Evolutionary conservation across 495 filamentous ascomycete species (phyloP).

Genomic region (Astrothelium macrocarpum): DNA sequence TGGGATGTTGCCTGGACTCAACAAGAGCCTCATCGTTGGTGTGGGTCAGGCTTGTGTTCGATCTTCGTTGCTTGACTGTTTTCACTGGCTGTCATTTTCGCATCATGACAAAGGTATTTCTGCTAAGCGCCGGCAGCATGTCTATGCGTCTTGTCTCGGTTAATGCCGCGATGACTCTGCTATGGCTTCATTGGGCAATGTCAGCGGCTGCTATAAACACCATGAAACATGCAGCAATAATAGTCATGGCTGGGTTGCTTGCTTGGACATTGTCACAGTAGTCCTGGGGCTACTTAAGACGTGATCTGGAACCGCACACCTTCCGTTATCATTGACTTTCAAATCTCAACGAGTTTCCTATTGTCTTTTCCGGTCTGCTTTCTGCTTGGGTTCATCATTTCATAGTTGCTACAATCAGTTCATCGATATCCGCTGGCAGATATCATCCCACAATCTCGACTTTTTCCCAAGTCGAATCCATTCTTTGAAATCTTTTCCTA

Average conservation of each 20-base stretch:
- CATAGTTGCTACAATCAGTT: slow-evolving; percentile 19
- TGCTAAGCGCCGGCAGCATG: background rate
- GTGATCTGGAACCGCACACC: slow-evolving; percentile 3
- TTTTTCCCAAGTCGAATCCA: slow-evolving; percentile 11
- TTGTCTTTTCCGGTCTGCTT: slow-evolving; percentile 16
- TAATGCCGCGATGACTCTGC: background rate
- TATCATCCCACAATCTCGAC: slow-evolving; percentile 20
- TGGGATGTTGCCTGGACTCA: too few species aligned
- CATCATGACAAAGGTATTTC: background rate
- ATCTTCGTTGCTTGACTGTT: background rate
- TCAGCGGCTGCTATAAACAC: slow-evolving; percentile 6
- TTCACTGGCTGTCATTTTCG: background rate
- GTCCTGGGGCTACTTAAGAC: slow-evolving; percentile 23
- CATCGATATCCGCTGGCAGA: slow-evolving; percentile 23
- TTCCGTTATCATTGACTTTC: slow-evolving; percentile 11
- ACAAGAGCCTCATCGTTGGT: slow-evolving; percentile 1
- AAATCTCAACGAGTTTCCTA: slow-evolving; percentile 23
- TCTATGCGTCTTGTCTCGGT: background rate
- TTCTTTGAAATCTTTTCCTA: slow-evolving; percentile 11
- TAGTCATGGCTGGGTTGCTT: slow-evolving; percentile 1
- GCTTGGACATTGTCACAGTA: slow-evolving; percentile 9
- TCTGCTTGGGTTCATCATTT: slow-evolving; percentile 9
- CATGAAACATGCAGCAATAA: slow-evolving; percentile 8
- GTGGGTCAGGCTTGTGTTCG: background rate
- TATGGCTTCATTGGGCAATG: background rate